Conservation (phyloP, 768 basidiomycete species). For the Lentinula raphanica region DNA sequence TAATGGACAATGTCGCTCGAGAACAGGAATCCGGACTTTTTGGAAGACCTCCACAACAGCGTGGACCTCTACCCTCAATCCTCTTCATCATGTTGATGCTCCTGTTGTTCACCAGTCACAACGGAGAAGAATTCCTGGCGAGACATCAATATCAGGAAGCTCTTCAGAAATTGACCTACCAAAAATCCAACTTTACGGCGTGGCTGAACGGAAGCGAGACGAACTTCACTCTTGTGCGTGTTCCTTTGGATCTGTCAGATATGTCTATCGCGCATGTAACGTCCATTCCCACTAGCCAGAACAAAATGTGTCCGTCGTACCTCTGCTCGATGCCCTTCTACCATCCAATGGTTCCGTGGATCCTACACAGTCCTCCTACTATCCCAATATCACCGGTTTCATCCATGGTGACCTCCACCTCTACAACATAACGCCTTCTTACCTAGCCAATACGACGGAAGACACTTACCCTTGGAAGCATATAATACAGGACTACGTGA, state of each 20-base stretch:
- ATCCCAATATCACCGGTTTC: slow-evolving; percentile 74
- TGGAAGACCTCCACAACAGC: slow-evolving; percentile 33
- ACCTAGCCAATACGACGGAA: slow-evolving; percentile 30
- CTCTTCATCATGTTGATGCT: slow-evolving; percentile 70
- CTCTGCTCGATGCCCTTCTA: slow-evolving; percentile 46
- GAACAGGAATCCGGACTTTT: slow-evolving; percentile 38
- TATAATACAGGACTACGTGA: slow-evolving; percentile 45
- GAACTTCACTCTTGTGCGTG: slow-evolving; percentile 60
- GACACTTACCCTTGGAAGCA: slow-evolving; percentile 47
- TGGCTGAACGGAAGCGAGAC: slow-evolving; percentile 67
- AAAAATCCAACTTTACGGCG: slow-evolving; percentile 67
- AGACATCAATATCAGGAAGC: slow-evolving; percentile 64
- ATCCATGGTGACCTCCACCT: slow-evolving; percentile 57
- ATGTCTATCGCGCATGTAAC: neutral
- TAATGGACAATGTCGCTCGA: slow-evolving; percentile 22
- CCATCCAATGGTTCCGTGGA: slow-evolving; percentile 40
- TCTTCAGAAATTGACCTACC: slow-evolving; percentile 50
- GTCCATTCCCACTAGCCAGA: slow-evolving; percentile 34
- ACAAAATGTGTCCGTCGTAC: slow-evolving; percentile 34
- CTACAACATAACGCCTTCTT: slow-evolving; percentile 57
- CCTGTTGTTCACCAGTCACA: slow-evolving; percentile 76
- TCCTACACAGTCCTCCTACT: slow-evolving; percentile 51
- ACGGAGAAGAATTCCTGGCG: slow-evolving; percentile 59
- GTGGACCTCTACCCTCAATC: slow-evolving; percentile 67
- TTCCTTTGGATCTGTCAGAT: neutral